Evolutionary conservation across 148 eudicot species (phyloP), one percentile per base, ranked within the genome.

Genomic region (Vaccinium corymbosum): DNA sequence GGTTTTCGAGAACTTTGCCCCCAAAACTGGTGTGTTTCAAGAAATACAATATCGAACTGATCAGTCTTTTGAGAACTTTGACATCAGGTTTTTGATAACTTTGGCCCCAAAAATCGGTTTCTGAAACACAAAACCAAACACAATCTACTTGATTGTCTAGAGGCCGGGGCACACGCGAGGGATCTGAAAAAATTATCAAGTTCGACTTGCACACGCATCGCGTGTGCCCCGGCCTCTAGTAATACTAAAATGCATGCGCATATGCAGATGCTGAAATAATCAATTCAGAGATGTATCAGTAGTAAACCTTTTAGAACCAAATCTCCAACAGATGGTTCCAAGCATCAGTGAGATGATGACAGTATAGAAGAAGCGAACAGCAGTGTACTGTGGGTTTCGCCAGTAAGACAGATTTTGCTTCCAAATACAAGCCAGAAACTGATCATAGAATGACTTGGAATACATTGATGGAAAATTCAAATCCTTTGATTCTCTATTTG

Each of bases 341-440:
- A 97, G 98, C 99, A 97, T 97, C 85, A 97, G 76, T 55, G 99
- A 95, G 86, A 97, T 94, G 86, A 95, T 93, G 83, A 88, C 83
- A 25, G 99, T 95, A 88, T 97, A 97, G 94, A 97, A 97, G 91
- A 95, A 93, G 77, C 99, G 98, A 87, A 97, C 98, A 81, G 99
- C 99, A 74, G 99, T 95, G 85, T 94, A 95, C 84, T 95, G 98
- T 72, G 99, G 99, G 89, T 94, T 97, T 83, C 98, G 89, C 99
- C 99, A 97, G 86, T 97, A 97, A 32, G 98, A 95, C 7, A 97
- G 91, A 88, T 97, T 88, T 87, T 93, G 98, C 88, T 97, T 97
- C 98, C 99, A 94, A 48, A 97, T 94, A 88, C 99, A 97, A 80
- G 93, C 88, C 68, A 87, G 68, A 89, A 97, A 97, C 85, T 97